Conservation (phyloP, 371 early-diverging fungal genomes). For the Haplosporangium sp. region DNA sequence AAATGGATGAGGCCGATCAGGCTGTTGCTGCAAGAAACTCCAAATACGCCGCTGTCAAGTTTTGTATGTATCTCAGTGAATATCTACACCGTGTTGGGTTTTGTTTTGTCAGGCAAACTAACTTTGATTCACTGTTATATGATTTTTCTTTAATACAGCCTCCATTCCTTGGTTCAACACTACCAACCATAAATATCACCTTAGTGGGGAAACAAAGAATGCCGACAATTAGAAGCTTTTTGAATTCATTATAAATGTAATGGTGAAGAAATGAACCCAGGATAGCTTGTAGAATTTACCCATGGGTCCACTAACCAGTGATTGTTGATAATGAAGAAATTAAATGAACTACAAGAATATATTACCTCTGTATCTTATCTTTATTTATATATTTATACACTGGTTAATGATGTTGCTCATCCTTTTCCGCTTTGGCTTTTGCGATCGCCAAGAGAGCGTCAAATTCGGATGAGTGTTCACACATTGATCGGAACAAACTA, state of each 20-base stretch:
- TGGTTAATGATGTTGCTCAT: constrained; percentile 6
- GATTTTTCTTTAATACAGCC: constrained; percentile 48
- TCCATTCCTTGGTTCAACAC: constrained; percentile 86
- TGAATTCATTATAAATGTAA: neutral
- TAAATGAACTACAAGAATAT: neutral
- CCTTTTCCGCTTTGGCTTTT: constrained; percentile 38
- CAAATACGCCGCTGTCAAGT: constrained; percentile 74
- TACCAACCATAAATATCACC: constrained; percentile 85
- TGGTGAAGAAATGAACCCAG: neutral
- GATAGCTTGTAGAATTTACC: neutral
- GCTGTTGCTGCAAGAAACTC: constrained; percentile 78
- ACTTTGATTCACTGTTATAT: no score
- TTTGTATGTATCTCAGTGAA: constrained; percentile 58
- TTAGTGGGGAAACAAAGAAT: constrained; percentile 59
- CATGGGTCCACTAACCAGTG: neutral
- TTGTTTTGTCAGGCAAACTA: no score
- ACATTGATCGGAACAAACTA: constrained; percentile 69
- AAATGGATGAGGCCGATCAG: constrained; percentile 73
- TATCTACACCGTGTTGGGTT: no score
- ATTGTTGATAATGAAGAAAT: constrained; percentile 1
- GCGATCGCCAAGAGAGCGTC: constrained; percentile 65
- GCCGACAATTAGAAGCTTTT: neutral
- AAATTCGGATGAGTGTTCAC: constrained; percentile 74
- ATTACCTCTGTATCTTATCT: neutral
- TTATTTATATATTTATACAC: neutral